Evolutionary conservation across 2,329 filamentous ascomycete genomes (phyloP).

Genomic region (Didymella sp.): DNA sequence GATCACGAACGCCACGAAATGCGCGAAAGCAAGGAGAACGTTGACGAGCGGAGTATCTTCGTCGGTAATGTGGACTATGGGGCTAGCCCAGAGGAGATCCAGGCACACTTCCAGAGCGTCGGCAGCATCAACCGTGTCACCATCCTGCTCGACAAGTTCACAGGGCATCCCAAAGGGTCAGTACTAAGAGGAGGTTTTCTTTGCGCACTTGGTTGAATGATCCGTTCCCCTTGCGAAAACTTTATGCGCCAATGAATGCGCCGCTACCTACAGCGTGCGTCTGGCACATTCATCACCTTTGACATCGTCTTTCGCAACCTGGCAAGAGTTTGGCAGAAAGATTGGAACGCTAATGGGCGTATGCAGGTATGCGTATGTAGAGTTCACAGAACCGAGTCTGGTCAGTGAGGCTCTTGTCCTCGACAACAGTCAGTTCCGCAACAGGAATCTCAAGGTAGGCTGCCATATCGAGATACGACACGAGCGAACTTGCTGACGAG

Average conservation of each 20-base stretch:
- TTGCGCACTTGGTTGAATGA: slow-evolving; percentile 28
- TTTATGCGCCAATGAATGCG: slow-evolving; percentile 13
- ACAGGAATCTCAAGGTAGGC: slow-evolving; percentile 88
- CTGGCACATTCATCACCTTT: not conserved
- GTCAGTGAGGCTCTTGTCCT: slow-evolving; percentile 93
- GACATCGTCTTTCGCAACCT: slow-evolving; percentile 58
- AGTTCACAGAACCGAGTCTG: slow-evolving; percentile 92
- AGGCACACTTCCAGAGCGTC: slow-evolving; percentile 96
- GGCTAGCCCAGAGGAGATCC: slow-evolving; percentile 95
- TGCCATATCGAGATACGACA: not conserved
- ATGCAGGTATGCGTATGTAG: slow-evolving; percentile 94
- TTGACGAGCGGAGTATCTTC: slow-evolving; percentile 95
- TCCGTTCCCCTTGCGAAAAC: not conserved
- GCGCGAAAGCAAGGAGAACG: slow-evolving; percentile 91
- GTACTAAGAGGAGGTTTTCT: slow-evolving; percentile 56
- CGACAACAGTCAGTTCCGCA: slow-evolving; percentile 95
- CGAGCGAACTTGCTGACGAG: slow-evolving; percentile 9
- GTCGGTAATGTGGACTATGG: slow-evolving; percentile 99
- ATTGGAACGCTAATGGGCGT: slow-evolving; percentile 60
- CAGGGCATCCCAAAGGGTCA: slow-evolving; percentile 98
- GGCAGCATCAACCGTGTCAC: slow-evolving; percentile 98
- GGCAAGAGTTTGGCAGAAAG: slow-evolving; percentile 62
- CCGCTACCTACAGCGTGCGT: not conserved
- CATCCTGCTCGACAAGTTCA: slow-evolving; percentile 97
- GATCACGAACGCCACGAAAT: slow-evolving; percentile 85